Conservation (phyloP, 1,284 basidiomycete species). For the Tremellales sp. region DNA sequence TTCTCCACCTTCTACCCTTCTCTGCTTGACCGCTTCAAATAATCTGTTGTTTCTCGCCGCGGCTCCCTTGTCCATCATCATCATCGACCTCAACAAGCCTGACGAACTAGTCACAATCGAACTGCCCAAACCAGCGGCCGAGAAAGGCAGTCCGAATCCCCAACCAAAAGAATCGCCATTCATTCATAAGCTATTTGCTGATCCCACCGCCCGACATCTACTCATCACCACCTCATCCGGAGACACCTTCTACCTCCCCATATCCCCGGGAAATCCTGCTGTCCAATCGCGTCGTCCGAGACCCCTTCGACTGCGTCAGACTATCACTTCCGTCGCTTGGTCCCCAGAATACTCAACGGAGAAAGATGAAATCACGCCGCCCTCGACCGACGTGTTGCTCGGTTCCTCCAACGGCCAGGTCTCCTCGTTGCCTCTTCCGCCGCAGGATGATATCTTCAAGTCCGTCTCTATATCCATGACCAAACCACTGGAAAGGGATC, state of each 20-base stretch:
- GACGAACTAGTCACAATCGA: constrained; percentile 74
- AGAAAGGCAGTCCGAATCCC: constrained; percentile 25
- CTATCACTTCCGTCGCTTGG: constrained; percentile 92
- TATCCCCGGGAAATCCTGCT: constrained; percentile 49
- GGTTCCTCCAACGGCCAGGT: constrained; percentile 79
- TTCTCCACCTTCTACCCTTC: constrained; percentile 72
- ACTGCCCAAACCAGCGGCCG: constrained; percentile 59
- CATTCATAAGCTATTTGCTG: constrained; percentile 72
- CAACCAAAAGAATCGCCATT: constrained; percentile 54
- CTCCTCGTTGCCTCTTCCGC: constrained; percentile 70
- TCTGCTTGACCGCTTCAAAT: constrained; percentile 74
- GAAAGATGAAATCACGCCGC: constrained; percentile 24
- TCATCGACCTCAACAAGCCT: constrained; percentile 77
- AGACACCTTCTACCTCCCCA: constrained; percentile 83
- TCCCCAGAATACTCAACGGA: constrained; percentile 55
- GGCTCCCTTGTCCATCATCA: constrained; percentile 68
- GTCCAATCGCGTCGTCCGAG: constrained; percentile 64
- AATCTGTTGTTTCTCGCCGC: constrained; percentile 82
- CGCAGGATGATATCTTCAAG: constrained; percentile 85
- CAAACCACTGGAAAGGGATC: constrained; percentile 55
- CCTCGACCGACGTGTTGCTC: constrained; percentile 57
- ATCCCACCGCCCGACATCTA: constrained; percentile 87
- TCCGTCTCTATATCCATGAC: constrained; percentile 52
- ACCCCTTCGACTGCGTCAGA: constrained; percentile 76
- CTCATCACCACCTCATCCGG: constrained; percentile 80